Conservation (phyloP, 2,329 filamentous ascomycete genomes). For the Aspergillus latus region DNA sequence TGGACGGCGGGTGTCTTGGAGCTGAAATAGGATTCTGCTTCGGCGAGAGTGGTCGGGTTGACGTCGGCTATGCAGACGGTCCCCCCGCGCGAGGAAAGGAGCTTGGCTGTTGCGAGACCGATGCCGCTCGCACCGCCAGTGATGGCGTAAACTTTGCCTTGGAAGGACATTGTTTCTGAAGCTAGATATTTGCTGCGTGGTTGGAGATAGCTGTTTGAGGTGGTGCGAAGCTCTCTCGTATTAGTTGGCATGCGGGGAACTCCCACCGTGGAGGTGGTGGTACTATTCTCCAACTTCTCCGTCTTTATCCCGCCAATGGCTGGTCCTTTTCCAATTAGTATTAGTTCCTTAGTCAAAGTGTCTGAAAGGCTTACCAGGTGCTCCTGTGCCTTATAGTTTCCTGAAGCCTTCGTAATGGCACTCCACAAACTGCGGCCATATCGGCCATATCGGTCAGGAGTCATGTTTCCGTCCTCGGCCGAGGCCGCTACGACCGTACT, state of each 20-base stretch:
- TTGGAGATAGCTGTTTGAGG: too few relatives aligned
- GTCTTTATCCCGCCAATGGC: too few relatives aligned
- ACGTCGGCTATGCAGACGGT: constrained; percentile 4
- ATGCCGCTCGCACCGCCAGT: constrained; percentile 4
- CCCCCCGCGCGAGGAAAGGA: not conserved
- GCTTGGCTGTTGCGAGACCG: constrained; percentile 1
- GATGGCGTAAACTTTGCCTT: not conserved
- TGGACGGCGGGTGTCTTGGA: not conserved
- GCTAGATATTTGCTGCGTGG: not conserved
- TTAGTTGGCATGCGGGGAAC: too few relatives aligned
- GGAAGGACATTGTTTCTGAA: not conserved
- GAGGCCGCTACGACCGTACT: not conserved
- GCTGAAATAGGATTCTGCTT: not conserved
- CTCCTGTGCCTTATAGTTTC: too few relatives aligned
- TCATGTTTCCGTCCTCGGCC: not conserved
- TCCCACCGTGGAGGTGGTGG: too few relatives aligned
- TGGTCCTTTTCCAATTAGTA: too few relatives aligned
- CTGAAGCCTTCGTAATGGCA: not conserved
- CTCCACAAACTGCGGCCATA: not conserved
- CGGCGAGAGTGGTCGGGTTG: not conserved
- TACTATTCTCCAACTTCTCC: too few relatives aligned
- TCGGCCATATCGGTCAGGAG: not conserved
- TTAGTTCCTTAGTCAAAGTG: too few relatives aligned
- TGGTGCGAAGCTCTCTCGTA: too few relatives aligned
- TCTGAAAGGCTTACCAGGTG: too few relatives aligned